Conservation (phyloP, 73 alveolate genomes). For the Symbiodinium pilosum region DNA sequence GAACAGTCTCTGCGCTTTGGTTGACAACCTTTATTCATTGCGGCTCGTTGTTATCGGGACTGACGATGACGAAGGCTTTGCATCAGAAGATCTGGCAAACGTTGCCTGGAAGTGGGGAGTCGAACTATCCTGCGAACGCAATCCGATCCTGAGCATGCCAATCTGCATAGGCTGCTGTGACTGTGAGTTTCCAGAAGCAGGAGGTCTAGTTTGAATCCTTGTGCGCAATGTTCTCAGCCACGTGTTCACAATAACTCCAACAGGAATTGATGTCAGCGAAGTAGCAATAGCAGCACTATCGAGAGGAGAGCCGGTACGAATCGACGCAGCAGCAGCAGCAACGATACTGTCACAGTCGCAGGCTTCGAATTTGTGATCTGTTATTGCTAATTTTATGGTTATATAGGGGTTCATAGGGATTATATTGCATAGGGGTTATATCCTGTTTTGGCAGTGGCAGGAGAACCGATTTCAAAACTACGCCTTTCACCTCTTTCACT, state of each 20-base stretch:
- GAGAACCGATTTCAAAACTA: too few relatives aligned
- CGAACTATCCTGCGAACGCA: neutral
- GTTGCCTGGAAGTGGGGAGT: constrained; percentile 11
- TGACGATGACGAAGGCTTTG: neutral
- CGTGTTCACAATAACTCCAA: neutral
- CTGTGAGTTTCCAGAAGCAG: neutral
- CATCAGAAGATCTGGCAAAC: neutral
- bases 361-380: neutral
- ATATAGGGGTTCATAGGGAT: too few relatives aligned
- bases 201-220: neutral
- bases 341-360: neutral
- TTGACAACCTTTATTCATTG: neutral
- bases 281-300: neutral
- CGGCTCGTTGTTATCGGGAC: neutral
- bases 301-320: neutral
- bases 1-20: neutral
- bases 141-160: neutral
- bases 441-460: too few relatives aligned
- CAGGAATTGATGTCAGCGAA: too few relatives aligned
- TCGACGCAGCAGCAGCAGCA: neutral
- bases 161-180: neutral
- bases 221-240: neutral
- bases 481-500: too few relatives aligned
- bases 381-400: neutral
- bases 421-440: too few relatives aligned